Evolutionary conservation across 441 rosid species (phyloP).

Genomic region (Erodium chrysanthum): DNA sequence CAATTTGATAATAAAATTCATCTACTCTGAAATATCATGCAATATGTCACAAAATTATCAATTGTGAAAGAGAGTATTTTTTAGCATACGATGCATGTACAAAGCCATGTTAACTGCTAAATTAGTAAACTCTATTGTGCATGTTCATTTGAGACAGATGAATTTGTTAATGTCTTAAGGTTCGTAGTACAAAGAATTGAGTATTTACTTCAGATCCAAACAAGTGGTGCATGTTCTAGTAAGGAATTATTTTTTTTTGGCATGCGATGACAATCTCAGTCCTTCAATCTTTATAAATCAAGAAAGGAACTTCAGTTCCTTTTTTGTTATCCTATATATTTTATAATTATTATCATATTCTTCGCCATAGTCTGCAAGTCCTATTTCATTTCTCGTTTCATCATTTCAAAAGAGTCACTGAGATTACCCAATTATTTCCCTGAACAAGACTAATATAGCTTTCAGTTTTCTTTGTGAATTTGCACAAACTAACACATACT

Average conservation of each 20-base stretch:
- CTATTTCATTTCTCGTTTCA: not conserved
- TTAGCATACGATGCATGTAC: too few relatives aligned
- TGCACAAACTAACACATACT: too few relatives aligned
- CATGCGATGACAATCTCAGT: too few relatives aligned
- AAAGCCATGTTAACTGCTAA: not conserved
- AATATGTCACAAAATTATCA: not conserved
- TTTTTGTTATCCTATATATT: not conserved
- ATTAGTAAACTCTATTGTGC: not conserved
- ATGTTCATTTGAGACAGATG: not conserved
- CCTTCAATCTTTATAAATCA: too few relatives aligned
- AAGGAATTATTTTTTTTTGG: too few relatives aligned
- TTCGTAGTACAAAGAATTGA: not conserved
- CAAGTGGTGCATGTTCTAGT: not conserved
- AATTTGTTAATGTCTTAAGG: not conserved
- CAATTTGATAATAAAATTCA: not conserved
- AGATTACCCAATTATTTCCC: not conserved
- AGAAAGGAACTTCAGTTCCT: too few relatives aligned
- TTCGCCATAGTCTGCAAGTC: not conserved
- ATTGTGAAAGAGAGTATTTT: not conserved
- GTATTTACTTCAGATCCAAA: not conserved
- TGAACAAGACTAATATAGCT: not conserved
- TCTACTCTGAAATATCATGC: not conserved
- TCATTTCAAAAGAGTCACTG: not conserved
- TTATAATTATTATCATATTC: not conserved
- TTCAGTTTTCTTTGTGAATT: too few relatives aligned